phyloP scores from a whole-genome alignment of 495 filamentous ascomycete species.

The Aspergillus bertholletiae region DNA sequence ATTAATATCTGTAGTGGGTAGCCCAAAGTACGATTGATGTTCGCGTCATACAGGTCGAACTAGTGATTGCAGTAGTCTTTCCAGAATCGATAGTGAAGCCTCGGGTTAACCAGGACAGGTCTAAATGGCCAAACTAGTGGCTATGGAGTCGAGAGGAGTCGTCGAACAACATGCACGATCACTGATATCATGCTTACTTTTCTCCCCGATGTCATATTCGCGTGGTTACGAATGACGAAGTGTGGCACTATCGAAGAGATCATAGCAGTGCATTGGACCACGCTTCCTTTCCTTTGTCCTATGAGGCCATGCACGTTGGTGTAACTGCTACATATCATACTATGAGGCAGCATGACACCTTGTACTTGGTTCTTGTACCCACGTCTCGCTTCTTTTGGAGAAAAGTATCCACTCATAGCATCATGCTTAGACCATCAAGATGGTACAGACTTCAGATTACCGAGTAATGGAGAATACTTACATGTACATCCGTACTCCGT shows the following conservation, averaged over 20 bases:
- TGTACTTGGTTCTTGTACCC: neutral
- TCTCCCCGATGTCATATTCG: neutral
- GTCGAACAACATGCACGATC: neutral
- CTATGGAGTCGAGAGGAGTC: no score
- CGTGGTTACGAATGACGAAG: neutral
- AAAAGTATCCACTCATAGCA: neutral
- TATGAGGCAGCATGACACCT: neutral
- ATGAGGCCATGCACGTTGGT: neutral
- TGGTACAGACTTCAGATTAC: neutral
- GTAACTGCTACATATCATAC: neutral
- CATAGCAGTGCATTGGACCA: neutral
- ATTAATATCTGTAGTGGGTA: neutral
- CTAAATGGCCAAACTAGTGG: neutral
- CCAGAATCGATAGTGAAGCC: neutral
- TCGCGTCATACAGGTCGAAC: neutral
- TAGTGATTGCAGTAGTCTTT: conserved; percentile 1
- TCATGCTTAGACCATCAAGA: neutral
- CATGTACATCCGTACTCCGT: no score
- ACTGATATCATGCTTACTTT: neutral
- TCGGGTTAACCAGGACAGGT: neutral
- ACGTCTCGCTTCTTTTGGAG: neutral
- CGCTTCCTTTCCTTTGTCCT: neutral
- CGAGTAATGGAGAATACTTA: no score
- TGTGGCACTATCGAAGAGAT: neutral
- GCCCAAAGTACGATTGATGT: neutral